Evolutionary conservation across 805 yeast genomes (phyloP).

Genomic region (Schizosaccharomyces lindneri): DNA sequence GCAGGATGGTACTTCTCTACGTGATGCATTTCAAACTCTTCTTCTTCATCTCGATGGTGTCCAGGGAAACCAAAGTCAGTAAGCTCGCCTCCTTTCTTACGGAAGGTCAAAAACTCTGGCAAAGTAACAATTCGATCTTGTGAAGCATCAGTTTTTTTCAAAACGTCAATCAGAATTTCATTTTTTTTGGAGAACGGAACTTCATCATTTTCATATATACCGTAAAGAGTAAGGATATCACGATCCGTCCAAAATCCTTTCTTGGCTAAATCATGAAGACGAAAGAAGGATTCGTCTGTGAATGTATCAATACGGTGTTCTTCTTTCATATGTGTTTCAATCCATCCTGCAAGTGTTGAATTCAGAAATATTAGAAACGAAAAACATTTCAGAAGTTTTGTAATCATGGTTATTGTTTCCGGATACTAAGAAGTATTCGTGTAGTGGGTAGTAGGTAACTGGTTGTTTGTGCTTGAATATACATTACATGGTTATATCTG

Average conservation of each 20-base stretch:
- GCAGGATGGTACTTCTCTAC: slow-evolving; percentile 36
- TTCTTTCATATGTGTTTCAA: slow-evolving; percentile 69
- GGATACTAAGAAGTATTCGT: too few relatives aligned
- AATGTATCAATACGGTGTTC: slow-evolving; percentile 62
- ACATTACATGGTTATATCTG: too few relatives aligned
- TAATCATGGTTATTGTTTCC: neutral
- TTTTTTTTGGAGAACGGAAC: slow-evolving; percentile 29
- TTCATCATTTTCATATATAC: slow-evolving; percentile 28
- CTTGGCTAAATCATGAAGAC: slow-evolving; percentile 39
- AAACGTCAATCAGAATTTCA: slow-evolving; percentile 27
- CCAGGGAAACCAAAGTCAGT: slow-evolving; percentile 87
- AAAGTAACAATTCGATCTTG: slow-evolving; percentile 41
- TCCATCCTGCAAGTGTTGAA: slow-evolving; percentile 23
- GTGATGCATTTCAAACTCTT: slow-evolving; percentile 82
- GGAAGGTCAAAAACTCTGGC: slow-evolving; percentile 46
- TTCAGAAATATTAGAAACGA: neutral
- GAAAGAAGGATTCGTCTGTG: slow-evolving; percentile 55
- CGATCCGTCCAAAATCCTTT: slow-evolving; percentile 31
- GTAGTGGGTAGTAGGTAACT: too few relatives aligned
- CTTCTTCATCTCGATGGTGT: slow-evolving; percentile 80
- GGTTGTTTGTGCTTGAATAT: too few relatives aligned
- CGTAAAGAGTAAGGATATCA: slow-evolving; percentile 64
- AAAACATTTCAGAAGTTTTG: neutral
- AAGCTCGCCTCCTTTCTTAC: slow-evolving; percentile 37
- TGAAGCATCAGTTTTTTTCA: slow-evolving; percentile 21